Conservation (phyloP, 108 stramenopile species). For the Skeletonema marinoi region DNA sequence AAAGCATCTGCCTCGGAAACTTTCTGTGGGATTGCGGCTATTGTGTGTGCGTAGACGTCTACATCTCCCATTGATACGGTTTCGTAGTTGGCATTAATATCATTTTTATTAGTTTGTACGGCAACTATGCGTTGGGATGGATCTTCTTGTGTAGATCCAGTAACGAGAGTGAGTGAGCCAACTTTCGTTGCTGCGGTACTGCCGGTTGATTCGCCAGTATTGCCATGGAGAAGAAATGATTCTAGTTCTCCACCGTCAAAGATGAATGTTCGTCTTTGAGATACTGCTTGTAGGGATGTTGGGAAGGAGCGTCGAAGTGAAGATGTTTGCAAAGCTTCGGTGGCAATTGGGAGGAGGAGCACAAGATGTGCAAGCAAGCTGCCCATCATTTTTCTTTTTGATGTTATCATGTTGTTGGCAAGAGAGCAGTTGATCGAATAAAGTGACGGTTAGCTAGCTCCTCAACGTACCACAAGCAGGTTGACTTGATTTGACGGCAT, state of each 20-base stretch:
- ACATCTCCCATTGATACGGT: slow-evolving; percentile 17
- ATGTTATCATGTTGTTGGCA: not conserved
- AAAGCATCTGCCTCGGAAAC: slow-evolving; percentile 65
- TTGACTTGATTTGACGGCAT: no score
- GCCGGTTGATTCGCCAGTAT: not conserved
- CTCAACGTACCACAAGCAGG: no score
- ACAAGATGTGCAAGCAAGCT: not conserved
- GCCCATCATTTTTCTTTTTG: not conserved
- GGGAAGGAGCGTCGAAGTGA: not conserved
- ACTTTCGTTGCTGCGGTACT: not conserved
- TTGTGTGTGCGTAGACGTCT: slow-evolving; percentile 52
- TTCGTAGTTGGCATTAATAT: slow-evolving; percentile 1
- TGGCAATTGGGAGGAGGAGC: not conserved
- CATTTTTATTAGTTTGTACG: not conserved
- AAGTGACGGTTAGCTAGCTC: no score
- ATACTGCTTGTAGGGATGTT: slow-evolving; percentile 10
- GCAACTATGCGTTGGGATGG: slow-evolving; percentile 15
- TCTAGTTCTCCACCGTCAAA: slow-evolving; percentile 51
- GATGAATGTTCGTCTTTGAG: slow-evolving; percentile 28
- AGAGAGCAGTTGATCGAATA: not conserved
- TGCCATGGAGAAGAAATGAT: slow-evolving; percentile 37
- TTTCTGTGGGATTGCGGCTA: slow-evolving; percentile 56
- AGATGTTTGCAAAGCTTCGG: not conserved
- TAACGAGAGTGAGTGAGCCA: slow-evolving; percentile 40
- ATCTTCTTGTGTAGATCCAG: slow-evolving; percentile 17